phyloP scores from a whole-genome alignment of 495 filamentous ascomycete genomes.

The Trichoderma orchidacearum region DNA sequence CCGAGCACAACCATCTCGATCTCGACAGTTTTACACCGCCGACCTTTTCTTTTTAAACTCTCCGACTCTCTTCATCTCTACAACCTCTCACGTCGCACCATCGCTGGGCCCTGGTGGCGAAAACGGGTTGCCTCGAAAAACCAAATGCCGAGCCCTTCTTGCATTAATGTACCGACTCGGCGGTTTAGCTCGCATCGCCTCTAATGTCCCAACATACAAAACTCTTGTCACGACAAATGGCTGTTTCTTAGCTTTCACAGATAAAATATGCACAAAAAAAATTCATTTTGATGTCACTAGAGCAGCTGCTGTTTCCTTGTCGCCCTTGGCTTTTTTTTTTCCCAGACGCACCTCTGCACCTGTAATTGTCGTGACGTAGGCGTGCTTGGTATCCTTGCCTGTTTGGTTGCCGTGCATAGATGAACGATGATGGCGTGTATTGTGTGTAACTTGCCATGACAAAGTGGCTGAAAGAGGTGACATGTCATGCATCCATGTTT shows the following conservation, averaged over 20 bases:
- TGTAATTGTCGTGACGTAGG: no score
- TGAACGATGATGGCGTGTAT: no score
- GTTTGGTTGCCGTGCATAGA: no score
- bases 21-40: background rate
- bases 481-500: background rate
- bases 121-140: background rate
- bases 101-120: background rate
- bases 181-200: slow-evolving; percentile 1
- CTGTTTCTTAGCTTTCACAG: slow-evolving; percentile 3
- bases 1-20: background rate
- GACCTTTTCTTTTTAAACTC: background rate
- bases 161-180: slow-evolving; percentile 1
- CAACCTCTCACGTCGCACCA: background rate
- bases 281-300: background rate
- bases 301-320: background rate
- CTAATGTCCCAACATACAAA: slow-evolving; percentile 1
- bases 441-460: background rate
- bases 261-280: slow-evolving; percentile 1
- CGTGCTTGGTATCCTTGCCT: no score
- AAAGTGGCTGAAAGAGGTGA: background rate
- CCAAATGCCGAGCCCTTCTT: background rate
- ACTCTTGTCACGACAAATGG: background rate
- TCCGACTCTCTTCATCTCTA: background rate
- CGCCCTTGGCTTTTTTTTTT: slow-evolving; percentile 4
- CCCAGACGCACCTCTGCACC: no score